Evolutionary conservation across 345 rosid genomes (phyloP), one percentile per base, ranked within the genome.

Genomic region (Arabidopsis suecica): DNA sequence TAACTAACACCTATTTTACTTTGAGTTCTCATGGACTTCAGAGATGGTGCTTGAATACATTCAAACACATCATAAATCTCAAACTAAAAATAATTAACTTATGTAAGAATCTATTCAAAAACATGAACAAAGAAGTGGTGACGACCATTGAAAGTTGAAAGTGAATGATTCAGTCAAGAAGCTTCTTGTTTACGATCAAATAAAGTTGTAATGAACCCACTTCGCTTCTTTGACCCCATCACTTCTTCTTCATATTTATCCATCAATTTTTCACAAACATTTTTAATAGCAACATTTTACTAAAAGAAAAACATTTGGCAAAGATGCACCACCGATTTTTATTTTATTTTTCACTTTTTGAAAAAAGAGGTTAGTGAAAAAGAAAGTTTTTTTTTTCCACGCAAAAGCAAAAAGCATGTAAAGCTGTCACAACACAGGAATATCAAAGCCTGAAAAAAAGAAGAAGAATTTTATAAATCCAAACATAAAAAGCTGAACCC

Each of bases 151-250:
- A 76, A 53, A 45, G 59, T 77, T 63, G 61, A 63, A 63, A 56
- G 71, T 45, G 14, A 77, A 63, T 77, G 65, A 71, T 71, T 64
- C 72, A 70, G 76, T 64, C 71, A 77, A 71, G 76, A 77, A 64
- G 18, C 76, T 77, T 77, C 67, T 12, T 45, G 55, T 71, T 64
- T 77, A 77, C 75, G 74, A 62, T 48, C 22, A 9, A 62, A 55
- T 45, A 70, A 76, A 62, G 65, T 62, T 61, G 18, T 61, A 33
- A 53, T 53, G 69, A 75, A 36, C 56, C 44, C 75, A 55, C 41
- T 77, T 77, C 76, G 63, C 47, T 70, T 59, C 75, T 55, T 76
- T 76, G 75, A 76, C 75, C 53, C 51, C 79, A 68, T 69, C 79
- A 68, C 62, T 75, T 9, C 42, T 16, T 34, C 59, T 69, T 60